Conservation (phyloP, 2,329 filamentous ascomycete genomes). For the Cryphonectria radicalis region DNA sequence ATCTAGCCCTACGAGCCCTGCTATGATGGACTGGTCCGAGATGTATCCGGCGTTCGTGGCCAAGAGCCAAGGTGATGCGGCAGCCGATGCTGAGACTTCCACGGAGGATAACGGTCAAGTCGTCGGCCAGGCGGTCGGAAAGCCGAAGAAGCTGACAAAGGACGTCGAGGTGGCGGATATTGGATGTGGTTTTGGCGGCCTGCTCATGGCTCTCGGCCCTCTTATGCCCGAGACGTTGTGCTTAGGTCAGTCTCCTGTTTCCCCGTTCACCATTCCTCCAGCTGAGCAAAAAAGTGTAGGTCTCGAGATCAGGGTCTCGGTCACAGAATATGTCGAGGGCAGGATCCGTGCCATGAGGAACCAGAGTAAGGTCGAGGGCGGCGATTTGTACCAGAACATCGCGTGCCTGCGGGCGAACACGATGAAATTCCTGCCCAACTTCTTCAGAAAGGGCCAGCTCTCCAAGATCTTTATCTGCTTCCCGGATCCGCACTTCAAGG, state of each 20-base stretch:
- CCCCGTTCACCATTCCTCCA: neutral
- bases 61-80: slow-evolving; percentile 37
- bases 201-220: slow-evolving; percentile 84
- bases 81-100: slow-evolving; percentile 28
- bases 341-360: slow-evolving; percentile 80
- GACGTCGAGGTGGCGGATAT: slow-evolving; percentile 94
- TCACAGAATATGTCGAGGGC: slow-evolving; percentile 88
- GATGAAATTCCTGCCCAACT: slow-evolving; percentile 99
- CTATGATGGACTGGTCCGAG: slow-evolving; percentile 87
- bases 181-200: slow-evolving; percentile 92
- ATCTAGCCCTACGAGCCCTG: slow-evolving; percentile 74
- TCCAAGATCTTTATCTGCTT: slow-evolving; percentile 97
- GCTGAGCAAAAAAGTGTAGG: slow-evolving; percentile 51
- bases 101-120: slow-evolving; percentile 24
- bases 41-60: slow-evolving; percentile 77
- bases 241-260: slow-evolving; percentile 62
- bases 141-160: slow-evolving; percentile 55
- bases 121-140: slow-evolving; percentile 29
- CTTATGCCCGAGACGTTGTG: slow-evolving; percentile 81
- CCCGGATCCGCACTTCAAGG: slow-evolving; percentile 97
- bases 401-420: slow-evolving; percentile 89
- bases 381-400: slow-evolving; percentile 77
- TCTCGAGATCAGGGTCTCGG: slow-evolving; percentile 89
- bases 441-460: slow-evolving; percentile 82
- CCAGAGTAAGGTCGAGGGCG: slow-evolving; percentile 54